Conservation (phyloP, 768 basidiomycete species). For the Tricholoma bakamatsutake region DNA sequence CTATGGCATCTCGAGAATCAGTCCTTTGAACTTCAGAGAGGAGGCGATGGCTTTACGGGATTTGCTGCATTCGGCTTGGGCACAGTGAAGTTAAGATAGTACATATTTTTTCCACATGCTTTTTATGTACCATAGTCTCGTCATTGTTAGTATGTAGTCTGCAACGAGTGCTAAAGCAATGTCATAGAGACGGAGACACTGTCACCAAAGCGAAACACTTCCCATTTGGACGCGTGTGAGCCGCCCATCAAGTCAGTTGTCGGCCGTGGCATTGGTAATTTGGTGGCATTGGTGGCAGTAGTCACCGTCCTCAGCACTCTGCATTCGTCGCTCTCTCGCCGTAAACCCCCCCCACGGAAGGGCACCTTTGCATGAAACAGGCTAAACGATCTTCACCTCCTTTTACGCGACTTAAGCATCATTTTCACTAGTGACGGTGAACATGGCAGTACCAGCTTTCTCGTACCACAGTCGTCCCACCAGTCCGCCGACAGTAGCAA, state of each 20-base stretch:
- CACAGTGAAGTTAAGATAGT: constrained; percentile 23
- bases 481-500: constrained; percentile 8
- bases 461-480: constrained; percentile 10
- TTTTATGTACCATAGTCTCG: constrained; percentile 2
- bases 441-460: constrained; percentile 10
- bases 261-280: no score
- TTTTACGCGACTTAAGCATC: not conserved
- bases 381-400: not conserved
- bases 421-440: not conserved
- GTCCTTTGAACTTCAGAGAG: constrained; percentile 59
- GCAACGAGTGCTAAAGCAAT: constrained; percentile 3
- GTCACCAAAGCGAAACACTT: constrained; percentile 12
- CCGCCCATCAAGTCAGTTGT: constrained; percentile 4
- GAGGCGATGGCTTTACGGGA: constrained; percentile 58
- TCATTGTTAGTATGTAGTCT: not conserved
- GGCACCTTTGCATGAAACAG: not conserved
- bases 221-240: constrained; percentile 24
- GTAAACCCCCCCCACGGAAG: not conserved
- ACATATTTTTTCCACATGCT: not conserved
- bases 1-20: constrained; percentile 72
- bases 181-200: constrained; percentile 4
- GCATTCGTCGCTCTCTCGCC: constrained; percentile 3
- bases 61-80: constrained; percentile 57
- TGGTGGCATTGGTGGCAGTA: not conserved
- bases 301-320: constrained; percentile 5